Base-by-base conservation (phyloP, 768 basidiomycete species). In the Termitomyces sp. region DNA sequence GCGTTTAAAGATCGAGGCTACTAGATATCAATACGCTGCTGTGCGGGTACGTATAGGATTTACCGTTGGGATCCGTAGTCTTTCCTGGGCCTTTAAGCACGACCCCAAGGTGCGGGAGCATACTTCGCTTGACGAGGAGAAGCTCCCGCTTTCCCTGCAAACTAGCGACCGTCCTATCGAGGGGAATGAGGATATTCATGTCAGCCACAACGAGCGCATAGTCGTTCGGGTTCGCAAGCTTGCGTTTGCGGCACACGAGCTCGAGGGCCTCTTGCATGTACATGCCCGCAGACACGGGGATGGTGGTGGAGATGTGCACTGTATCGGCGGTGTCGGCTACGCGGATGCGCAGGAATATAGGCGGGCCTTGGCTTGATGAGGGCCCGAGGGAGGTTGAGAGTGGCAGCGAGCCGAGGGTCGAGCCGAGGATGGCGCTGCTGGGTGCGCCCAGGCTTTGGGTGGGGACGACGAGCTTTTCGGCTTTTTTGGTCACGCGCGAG, bases 201-300 rank as follows among this genome's bases (percentile, higher is more conserved):
- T 85, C 82, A 1, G 78, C 76, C 46, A 90, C 72, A 41, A 95
- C 74, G 22, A 98, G 79, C 1, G 91, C 92, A 73, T 94, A 98
- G 57, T 93, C 88, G 57, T 88, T 84, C 31, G 88, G 81, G 64
- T 87, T 81, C 26, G 75, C 72, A 29, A 92, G 71, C 65, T 83
- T 84, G 49, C 87, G 81, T 66, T 83, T 84, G 37, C 82, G 78
- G 67, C 90, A 93, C 1, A 92, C 87, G 22, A 86, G 76, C 60
- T 97, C 96, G 24, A 97, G 80, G 1, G 92, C 92, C 70, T 98
- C 96, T 64, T 95, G 94, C 84, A 98, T 89, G 69, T 98, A 98
- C 88, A 94, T 97, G 9, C 91, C 93, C 14, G 91, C 86, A 9
- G 93, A 86, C 92, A 93, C 94, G 37, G 87, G 88, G 64, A 97